These are phyloP conservation scores for Hypoxylon sp. DNA, from an alignment of 2,329 filamentous ascomycete species.

Conservation along the genomic window DNA sequence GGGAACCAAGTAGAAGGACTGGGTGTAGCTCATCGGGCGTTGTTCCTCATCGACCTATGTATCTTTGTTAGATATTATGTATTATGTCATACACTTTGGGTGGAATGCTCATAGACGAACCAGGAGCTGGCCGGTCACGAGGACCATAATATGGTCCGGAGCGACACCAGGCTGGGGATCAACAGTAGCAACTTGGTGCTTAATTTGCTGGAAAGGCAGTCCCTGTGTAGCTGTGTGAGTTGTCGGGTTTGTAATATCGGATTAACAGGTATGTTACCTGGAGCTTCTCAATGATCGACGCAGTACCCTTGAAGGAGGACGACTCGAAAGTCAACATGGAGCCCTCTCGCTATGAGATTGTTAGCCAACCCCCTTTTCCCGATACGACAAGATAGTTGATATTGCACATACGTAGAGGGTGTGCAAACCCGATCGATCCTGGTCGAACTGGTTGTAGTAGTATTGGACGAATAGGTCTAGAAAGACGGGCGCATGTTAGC, in stretches of 20 bases:
- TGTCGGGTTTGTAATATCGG: neutral
- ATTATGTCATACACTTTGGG: neutral
- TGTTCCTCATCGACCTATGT: slow-evolving; percentile 85
- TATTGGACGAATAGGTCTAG: slow-evolving; percentile 88
- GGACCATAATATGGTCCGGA: slow-evolving; percentile 81
- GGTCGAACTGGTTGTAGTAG: slow-evolving; percentile 93
- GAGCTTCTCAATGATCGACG: slow-evolving; percentile 84
- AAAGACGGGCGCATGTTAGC: slow-evolving; percentile 37
- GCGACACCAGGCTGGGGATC: slow-evolving; percentile 85
- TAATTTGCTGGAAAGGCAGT: slow-evolving; percentile 69
- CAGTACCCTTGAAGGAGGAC: slow-evolving; percentile 73
- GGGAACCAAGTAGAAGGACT: slow-evolving; percentile 87
- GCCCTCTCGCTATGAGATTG: slow-evolving; percentile 72
- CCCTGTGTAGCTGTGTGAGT: slow-evolving; percentile 33
- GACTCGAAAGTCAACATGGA: slow-evolving; percentile 97
- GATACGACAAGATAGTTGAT: neutral
- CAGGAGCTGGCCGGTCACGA: slow-evolving; percentile 88
- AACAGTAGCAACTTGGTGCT: slow-evolving; percentile 81
- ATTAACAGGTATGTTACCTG: slow-evolving; percentile 67
- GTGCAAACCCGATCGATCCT: slow-evolving; percentile 74
- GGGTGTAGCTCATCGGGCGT: slow-evolving; percentile 90
- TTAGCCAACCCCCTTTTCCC: slow-evolving; percentile 33
- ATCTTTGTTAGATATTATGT: slow-evolving; percentile 23
- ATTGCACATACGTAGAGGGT: slow-evolving; percentile 83
- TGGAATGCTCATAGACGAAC: slow-evolving; percentile 54